Conservation (phyloP, 331 rosid species). For the Cydonia oblonga region DNA sequence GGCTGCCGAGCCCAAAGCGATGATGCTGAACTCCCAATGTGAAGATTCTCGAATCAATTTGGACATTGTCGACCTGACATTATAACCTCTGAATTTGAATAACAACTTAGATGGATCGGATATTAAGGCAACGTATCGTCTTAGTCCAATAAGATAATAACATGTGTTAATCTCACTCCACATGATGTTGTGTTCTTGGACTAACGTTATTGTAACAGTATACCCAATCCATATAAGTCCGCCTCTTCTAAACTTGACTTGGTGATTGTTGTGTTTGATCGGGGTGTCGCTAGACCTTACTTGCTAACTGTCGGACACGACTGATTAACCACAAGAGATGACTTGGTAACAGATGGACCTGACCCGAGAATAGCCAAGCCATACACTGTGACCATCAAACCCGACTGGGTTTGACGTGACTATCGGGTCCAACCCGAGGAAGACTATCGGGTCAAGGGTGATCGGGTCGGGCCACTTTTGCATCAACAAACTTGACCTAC, state of each 20-base stretch:
- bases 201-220: rapidly evolving
- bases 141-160: too few relatives aligned
- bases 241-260: background rate
- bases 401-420: too few relatives aligned
- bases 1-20: background rate
- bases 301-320: too few relatives aligned
- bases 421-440: too few relatives aligned
- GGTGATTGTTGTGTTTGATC: background rate
- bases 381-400: too few relatives aligned
- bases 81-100: background rate
- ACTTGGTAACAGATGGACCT: too few relatives aligned
- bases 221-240: too few relatives aligned
- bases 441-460: background rate
- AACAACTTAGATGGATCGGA: background rate
- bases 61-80: background rate
- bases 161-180: too few relatives aligned
- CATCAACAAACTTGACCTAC: background rate
- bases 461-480: background rate
- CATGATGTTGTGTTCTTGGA: too few relatives aligned
- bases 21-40: background rate
- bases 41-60: background rate
- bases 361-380: too few relatives aligned
- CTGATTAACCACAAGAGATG: too few relatives aligned
- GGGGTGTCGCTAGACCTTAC: too few relatives aligned
- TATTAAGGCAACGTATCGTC: rapidly evolving